Conservation (phyloP, 2,329 filamentous ascomycete species). For the Ceratocystis eucalypticola region DNA sequence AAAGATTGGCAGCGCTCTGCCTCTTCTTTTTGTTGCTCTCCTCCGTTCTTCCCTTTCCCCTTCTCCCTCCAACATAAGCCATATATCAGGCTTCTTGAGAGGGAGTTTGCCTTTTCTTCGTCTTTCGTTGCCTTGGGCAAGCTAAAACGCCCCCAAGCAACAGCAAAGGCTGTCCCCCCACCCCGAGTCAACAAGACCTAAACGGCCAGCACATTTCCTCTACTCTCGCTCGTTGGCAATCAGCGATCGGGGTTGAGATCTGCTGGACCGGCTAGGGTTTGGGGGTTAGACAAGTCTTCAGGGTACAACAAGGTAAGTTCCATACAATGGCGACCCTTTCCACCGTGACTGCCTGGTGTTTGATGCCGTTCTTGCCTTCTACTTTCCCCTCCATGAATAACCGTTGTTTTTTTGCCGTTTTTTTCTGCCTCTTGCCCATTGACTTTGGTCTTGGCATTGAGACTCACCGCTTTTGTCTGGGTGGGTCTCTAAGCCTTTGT, state of each 20-base stretch:
- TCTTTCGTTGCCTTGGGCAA: not conserved
- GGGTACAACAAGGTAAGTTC: not conserved
- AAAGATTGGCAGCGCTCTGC: conserved; percentile 15
- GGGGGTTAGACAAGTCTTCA: not conserved
- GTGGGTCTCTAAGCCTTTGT: not conserved
- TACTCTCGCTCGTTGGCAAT: conserved; percentile 2
- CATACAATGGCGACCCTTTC: not conserved
- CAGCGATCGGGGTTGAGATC: conserved; percentile 5
- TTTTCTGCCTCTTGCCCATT: conserved; percentile 7
- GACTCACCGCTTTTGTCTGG: not conserved
- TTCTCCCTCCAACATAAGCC: not conserved
- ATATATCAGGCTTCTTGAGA: not conserved
- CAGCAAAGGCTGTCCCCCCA: conserved; percentile 20
- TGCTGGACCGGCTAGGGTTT: conserved; percentile 12
- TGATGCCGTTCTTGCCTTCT: not conserved
- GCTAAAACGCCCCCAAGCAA: not conserved
- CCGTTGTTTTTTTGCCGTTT: conserved; percentile 6
- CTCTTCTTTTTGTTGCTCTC: conserved; percentile 20
- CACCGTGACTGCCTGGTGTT: not conserved
- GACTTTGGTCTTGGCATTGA: not conserved
- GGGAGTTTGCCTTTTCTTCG: not conserved
- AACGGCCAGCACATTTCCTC: conserved; percentile 7
- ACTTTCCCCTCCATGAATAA: not conserved
- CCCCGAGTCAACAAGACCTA: not conserved
- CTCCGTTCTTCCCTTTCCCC: conserved; percentile 19